Evolutionary conservation across 768 basidiomycete species (phyloP).

Genomic region (Daedalea quercina): DNA sequence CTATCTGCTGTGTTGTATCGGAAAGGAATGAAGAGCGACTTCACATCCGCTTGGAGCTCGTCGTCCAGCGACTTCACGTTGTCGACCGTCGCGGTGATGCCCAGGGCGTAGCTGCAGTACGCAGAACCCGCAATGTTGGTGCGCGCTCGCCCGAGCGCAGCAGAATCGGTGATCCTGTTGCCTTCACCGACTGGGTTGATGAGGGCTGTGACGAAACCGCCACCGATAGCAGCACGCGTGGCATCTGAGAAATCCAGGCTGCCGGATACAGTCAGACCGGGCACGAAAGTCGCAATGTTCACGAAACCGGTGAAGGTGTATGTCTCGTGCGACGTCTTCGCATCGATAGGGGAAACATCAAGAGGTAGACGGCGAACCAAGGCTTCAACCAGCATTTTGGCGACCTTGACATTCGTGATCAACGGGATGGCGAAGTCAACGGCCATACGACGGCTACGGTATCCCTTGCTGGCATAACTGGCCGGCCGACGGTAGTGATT

Average conservation of each 20-base stretch:
- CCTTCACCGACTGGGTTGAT: slow-evolving; percentile 66
- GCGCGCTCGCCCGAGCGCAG: slow-evolving; percentile 63
- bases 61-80: slow-evolving; percentile 65
- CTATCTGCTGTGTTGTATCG: slow-evolving; percentile 38
- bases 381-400: slow-evolving; percentile 93
- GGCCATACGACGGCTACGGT: slow-evolving; percentile 95
- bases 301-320: slow-evolving; percentile 89
- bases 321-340: slow-evolving; percentile 89
- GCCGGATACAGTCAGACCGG: slow-evolving; percentile 47
- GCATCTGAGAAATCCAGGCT: slow-evolving; percentile 58
- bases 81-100: slow-evolving; percentile 63
- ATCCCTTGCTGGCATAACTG: slow-evolving; percentile 95
- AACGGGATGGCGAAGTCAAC: slow-evolving; percentile 97
- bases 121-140: slow-evolving; percentile 55
- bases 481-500: slow-evolving; percentile 97
- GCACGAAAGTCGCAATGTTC: slow-evolving; percentile 84
- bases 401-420: slow-evolving; percentile 98
- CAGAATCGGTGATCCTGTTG: slow-evolving; percentile 58
- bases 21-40: slow-evolving; percentile 84
- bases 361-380: slow-evolving; percentile 84
- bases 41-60: slow-evolving; percentile 72
- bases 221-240: slow-evolving; percentile 78
- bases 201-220: slow-evolving; percentile 84
- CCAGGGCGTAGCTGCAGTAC: slow-evolving; percentile 85
- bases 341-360: slow-evolving; percentile 86